Percentiles rank a stretch among this genome's conserved stretches.
Conservation (phyloP, 352 stramenopile species). For the Phytopythium sindhum region DNA sequence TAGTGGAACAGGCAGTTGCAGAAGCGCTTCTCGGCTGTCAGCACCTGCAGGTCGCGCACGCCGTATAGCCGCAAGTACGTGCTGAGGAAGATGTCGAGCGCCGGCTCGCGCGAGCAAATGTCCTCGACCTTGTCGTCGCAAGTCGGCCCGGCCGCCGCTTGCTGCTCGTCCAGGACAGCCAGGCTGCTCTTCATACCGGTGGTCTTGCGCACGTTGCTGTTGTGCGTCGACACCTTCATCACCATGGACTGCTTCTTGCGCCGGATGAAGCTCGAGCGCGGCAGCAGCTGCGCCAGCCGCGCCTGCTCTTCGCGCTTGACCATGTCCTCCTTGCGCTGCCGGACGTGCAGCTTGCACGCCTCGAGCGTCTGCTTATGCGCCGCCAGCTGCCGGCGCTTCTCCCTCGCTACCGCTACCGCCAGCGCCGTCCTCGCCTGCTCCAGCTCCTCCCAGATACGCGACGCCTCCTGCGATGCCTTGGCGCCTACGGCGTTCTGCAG, state of each 20-base stretch:
- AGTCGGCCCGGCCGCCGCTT: conserved; percentile 4
- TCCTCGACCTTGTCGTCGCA: conserved; percentile 35
- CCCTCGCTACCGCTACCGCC: conserved; percentile 31
- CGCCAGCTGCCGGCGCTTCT: conserved; percentile 39
- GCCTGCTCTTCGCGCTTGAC: conserved; percentile 51
- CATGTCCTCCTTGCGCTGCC: conserved; percentile 54
- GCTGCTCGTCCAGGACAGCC: conserved; percentile 26
- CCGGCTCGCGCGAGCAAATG: conserved; percentile 50
- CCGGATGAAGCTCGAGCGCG: conserved; percentile 57
- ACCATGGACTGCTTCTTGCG: conserved; percentile 72
- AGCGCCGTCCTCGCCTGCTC: conserved; percentile 39
- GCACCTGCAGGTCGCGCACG: conserved; percentile 42
- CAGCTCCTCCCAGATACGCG: conserved; percentile 55
- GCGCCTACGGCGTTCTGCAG: conserved; percentile 44
- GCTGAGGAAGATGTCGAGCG: conserved; percentile 54
- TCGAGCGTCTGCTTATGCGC: conserved; percentile 30
- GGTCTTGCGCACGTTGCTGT: conserved; percentile 13
- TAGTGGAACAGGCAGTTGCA: conserved; percentile 69
- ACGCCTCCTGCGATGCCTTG: conserved; percentile 49
- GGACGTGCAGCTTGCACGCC: conserved; percentile 33
- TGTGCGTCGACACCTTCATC: conserved; percentile 41
- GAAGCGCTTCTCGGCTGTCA: conserved; percentile 58
- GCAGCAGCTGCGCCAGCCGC: conserved; percentile 50
- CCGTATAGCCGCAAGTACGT: conserved; percentile 46
- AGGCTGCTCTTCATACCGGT: not conserved